A percentile compares a stretch with the other conserved stretches of the same genome.
phyloP scores from a whole-genome alignment of 345 rosid species.

The Moricandia moricandioides region DNA sequence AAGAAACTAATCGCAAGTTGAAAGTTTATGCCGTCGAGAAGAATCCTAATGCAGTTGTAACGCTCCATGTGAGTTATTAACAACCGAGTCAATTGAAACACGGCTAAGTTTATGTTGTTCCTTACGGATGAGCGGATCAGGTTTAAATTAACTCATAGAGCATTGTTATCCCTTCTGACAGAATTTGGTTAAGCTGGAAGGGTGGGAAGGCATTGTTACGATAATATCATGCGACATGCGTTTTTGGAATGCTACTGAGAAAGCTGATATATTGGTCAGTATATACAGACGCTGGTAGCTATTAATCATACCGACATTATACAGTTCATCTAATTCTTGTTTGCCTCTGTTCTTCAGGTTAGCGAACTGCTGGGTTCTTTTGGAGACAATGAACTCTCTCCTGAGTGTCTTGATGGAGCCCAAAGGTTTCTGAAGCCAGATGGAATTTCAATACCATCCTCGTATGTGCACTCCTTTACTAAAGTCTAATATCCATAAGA shows the following conservation, averaged over 20 bases:
- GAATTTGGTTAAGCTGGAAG: slow-evolving; percentile 89
- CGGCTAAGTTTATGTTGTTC: slow-evolving; percentile 5
- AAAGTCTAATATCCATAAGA: neutral
- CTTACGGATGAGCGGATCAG: neutral
- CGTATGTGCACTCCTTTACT: slow-evolving; percentile 52
- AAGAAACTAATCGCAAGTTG: slow-evolving; percentile 83
- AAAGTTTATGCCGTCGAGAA: slow-evolving; percentile 95
- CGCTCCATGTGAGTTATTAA: slow-evolving; percentile 78
- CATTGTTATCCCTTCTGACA: slow-evolving; percentile 37
- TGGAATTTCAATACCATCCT: slow-evolving; percentile 95
- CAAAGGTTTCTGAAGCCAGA: slow-evolving; percentile 86
- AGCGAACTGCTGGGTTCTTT: slow-evolving; percentile 96
- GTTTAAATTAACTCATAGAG: neutral
- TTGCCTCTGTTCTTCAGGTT: slow-evolving; percentile 54
- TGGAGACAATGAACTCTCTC: slow-evolving; percentile 99
- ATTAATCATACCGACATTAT: neutral
- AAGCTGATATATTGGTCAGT: slow-evolving; percentile 89
- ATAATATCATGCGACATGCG: slow-evolving; percentile 98
- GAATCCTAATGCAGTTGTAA: slow-evolving; percentile 98
- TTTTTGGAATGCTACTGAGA: slow-evolving; percentile 87
- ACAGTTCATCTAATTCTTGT: slow-evolving; percentile 24
- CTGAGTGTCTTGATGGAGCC: slow-evolving; percentile 99
- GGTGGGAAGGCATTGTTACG: slow-evolving; percentile 82
- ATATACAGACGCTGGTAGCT: neutral
- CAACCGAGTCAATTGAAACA: neutral